Conservation (phyloP, 768 basidiomycete genomes). For the Russula griseocarnosa region DNA sequence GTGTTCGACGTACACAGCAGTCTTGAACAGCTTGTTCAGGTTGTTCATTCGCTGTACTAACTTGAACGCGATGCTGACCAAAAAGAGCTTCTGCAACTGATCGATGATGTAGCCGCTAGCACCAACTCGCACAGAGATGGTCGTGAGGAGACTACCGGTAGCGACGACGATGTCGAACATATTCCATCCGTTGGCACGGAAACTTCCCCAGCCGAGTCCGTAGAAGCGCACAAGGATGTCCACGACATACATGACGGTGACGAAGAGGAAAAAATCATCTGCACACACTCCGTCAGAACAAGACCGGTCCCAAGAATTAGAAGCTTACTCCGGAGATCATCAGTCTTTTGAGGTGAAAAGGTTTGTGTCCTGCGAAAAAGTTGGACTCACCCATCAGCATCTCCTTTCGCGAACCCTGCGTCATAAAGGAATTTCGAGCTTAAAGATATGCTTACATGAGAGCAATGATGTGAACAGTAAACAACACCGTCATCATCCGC, state of each 20-base stretch:
- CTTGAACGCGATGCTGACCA: slow-evolving; percentile 92
- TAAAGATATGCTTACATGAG: slow-evolving; percentile 58
- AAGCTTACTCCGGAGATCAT: slow-evolving; percentile 57
- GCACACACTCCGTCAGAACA: background rate
- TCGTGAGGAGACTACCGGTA: slow-evolving; percentile 78
- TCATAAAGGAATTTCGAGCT: background rate
- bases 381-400: background rate
- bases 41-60: slow-evolving; percentile 83
- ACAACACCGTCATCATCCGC: slow-evolving; percentile 69
- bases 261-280: slow-evolving; percentile 74
- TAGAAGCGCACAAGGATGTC: slow-evolving; percentile 76
- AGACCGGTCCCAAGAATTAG: background rate
- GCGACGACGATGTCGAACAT: slow-evolving; percentile 82
- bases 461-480: slow-evolving; percentile 74
- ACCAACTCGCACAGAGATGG: slow-evolving; percentile 60
- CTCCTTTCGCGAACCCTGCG: background rate
- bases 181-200: slow-evolving; percentile 92
- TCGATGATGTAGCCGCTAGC: slow-evolving; percentile 49
- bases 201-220: slow-evolving; percentile 82
- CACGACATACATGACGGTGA: slow-evolving; percentile 67
- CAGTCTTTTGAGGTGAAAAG: slow-evolving; percentile 49
- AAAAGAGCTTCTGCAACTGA: slow-evolving; percentile 84
- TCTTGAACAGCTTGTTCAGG: slow-evolving; percentile 95
- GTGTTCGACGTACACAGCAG: slow-evolving; percentile 59
- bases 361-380: slow-evolving; percentile 66